A percentile compares a stretch with the other conserved stretches of the same genome.
Evolutionary conservation across 495 filamentous ascomycete genomes (phyloP).

Genomic region (Lophium mytilinum): DNA sequence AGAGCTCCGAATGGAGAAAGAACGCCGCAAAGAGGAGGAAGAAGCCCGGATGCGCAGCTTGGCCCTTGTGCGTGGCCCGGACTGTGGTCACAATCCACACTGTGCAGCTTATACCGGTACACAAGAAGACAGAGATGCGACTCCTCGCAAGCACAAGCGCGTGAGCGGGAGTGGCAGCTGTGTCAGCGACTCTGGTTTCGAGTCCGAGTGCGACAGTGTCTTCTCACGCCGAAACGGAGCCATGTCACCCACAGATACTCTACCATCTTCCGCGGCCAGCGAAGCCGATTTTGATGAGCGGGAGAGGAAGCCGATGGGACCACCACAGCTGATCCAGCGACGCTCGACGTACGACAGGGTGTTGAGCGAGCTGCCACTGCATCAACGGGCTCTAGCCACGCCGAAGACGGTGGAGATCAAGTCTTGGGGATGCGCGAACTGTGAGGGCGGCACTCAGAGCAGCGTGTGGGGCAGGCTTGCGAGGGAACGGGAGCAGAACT

Average conservation of each 20-base stretch:
- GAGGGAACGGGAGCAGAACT: constrained; percentile 26
- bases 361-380: not conserved
- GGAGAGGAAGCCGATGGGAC: constrained; percentile 8
- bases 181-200: constrained; percentile 30
- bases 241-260: constrained; percentile 11
- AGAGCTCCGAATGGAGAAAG: constrained; percentile 55
- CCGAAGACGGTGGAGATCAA: constrained; percentile 16
- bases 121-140: not conserved
- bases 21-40: constrained; percentile 45
- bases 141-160: constrained; percentile 1
- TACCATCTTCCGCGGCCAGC: not conserved
- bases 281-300: not conserved
- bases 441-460: constrained; percentile 20
- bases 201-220: constrained; percentile 28
- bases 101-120: not conserved
- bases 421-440: constrained; percentile 23
- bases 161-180: constrained; percentile 6
- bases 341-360: constrained; percentile 19
- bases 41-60: constrained; percentile 38
- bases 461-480: constrained; percentile 21
- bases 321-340: constrained; percentile 2
- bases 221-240: constrained; percentile 17
- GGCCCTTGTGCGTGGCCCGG: constrained; percentile 8
- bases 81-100: not conserved
- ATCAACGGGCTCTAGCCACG: not conserved